Percentiles rank a stretch among this genome's conserved stretches.
Conservation (phyloP, 139 green algal species). For the Yamagishiella unicocca region DNA sequence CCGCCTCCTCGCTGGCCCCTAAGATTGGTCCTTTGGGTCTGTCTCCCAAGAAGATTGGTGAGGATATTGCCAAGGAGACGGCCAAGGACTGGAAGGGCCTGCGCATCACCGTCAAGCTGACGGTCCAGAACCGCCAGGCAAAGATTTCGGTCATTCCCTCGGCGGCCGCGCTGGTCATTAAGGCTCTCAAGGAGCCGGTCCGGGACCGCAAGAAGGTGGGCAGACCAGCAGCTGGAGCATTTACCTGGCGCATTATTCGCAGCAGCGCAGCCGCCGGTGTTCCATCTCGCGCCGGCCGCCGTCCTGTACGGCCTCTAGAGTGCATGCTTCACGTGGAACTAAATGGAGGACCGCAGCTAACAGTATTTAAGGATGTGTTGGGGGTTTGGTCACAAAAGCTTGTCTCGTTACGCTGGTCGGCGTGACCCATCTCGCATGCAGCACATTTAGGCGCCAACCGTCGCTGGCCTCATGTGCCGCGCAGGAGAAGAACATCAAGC, state of each 20-base stretch:
- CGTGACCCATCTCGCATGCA: too few relatives aligned
- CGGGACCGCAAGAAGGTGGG: conserved; percentile 96
- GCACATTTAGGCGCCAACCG: neutral
- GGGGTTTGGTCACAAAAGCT: too few relatives aligned
- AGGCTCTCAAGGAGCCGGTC: conserved; percentile 97
- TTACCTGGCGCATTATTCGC: neutral
- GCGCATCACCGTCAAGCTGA: conserved; percentile 98
- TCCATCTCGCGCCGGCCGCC: neutral
- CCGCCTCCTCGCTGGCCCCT: conserved; percentile 97
- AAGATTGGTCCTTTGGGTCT: conserved; percentile 99
- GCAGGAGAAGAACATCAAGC: conserved; percentile 99
- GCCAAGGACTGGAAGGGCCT: conserved; percentile 99
- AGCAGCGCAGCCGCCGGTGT: conserved; percentile 28
- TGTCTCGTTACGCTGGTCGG: too few relatives aligned
- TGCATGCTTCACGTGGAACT: neutral
- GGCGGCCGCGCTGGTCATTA: conserved; percentile 97
- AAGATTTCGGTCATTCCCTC: conserved; percentile 98
- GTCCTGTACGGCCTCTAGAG: neutral
- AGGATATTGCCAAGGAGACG: conserved; percentile 99
- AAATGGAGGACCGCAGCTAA: neutral
- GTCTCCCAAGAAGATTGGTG: conserved; percentile 99
- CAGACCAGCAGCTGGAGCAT: neutral
- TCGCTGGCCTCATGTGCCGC: neutral
- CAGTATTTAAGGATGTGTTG: neutral
- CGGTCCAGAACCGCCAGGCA: conserved; percentile 98